Conservation (phyloP, 1,284 basidiomycete genomes). For the Inonotus hispidus region DNA sequence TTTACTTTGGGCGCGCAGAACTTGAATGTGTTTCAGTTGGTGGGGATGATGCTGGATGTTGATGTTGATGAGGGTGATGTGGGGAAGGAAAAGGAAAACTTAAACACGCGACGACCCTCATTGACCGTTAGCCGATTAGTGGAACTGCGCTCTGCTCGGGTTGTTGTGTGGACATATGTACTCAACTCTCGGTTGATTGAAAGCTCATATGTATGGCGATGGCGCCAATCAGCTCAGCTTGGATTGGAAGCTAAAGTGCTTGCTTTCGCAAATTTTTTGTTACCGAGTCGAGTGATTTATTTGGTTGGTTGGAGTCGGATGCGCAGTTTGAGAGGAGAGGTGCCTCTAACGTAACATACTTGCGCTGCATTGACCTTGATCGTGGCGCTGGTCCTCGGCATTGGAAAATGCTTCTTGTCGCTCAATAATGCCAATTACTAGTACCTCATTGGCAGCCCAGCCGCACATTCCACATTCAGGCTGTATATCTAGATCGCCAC, state of each 20-base stretch:
- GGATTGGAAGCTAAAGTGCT: background rate
- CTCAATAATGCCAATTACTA: background rate
- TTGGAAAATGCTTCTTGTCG: background rate
- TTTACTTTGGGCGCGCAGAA: background rate
- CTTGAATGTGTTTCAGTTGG: background rate
- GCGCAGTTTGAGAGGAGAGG: background rate
- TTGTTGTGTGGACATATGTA: background rate
- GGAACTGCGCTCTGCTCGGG: background rate
- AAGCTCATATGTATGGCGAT: background rate
- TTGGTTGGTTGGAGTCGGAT: background rate
- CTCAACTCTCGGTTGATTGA: background rate
- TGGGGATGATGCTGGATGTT: too few relatives aligned
- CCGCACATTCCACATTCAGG: too few relatives aligned
- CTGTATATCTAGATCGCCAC: too few relatives aligned
- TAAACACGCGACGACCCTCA: background rate
- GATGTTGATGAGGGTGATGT: too few relatives aligned
- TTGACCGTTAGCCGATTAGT: background rate
- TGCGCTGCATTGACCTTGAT: background rate
- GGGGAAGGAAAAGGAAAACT: background rate
- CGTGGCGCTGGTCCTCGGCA: background rate
- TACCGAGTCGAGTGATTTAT: background rate
- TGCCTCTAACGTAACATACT: background rate
- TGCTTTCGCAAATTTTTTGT: background rate
- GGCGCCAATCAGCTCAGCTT: background rate
- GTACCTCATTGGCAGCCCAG: background rate